A percentile compares a stretch with the other conserved stretches of the same genome.
These are phyloP conservation scores for Trametes pubescens DNA, from an alignment of 1,284 basidiomycete genomes.

Conservation along the genomic window DNA sequence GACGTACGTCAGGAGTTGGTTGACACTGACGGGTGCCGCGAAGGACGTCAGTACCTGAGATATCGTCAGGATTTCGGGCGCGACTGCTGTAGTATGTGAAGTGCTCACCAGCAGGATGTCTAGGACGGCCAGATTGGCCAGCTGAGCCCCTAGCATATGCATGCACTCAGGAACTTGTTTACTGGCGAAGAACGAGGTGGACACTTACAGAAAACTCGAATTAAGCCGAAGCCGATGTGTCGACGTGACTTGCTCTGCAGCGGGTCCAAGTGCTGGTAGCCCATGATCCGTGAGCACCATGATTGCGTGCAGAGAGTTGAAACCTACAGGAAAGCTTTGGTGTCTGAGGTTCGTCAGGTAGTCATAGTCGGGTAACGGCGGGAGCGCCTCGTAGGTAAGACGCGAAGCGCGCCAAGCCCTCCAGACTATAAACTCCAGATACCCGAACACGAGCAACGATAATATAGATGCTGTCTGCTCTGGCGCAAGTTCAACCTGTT, in stretches of 20 bases:
- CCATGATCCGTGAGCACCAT: not conserved
- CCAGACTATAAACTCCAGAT: constrained; percentile 44
- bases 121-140: constrained; percentile 28
- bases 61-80: not conserved
- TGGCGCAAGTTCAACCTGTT: not conserved
- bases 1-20: constrained; percentile 38
- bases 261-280: constrained; percentile 42
- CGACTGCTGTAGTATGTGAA: not conserved
- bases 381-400: constrained; percentile 46
- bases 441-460: constrained; percentile 43
- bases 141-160: constrained; percentile 34
- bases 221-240: constrained; percentile 41
- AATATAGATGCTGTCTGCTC: constrained; percentile 20
- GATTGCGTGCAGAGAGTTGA: not conserved
- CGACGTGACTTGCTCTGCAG: constrained; percentile 33
- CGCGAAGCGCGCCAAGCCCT: constrained; percentile 41
- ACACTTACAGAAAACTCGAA: constrained; percentile 35
- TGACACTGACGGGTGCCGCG: constrained; percentile 54
- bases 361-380: constrained; percentile 58
- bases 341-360: constrained; percentile 49
- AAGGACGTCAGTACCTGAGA: constrained; percentile 41
- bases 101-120: not conserved
- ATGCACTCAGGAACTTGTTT: not conserved
- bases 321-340: constrained; percentile 42
- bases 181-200: constrained; percentile 1